These are phyloP conservation scores for Gorgonomyces haynaldii DNA, from an alignment of 192 early-diverging fungal species.

Conservation along the genomic window DNA sequence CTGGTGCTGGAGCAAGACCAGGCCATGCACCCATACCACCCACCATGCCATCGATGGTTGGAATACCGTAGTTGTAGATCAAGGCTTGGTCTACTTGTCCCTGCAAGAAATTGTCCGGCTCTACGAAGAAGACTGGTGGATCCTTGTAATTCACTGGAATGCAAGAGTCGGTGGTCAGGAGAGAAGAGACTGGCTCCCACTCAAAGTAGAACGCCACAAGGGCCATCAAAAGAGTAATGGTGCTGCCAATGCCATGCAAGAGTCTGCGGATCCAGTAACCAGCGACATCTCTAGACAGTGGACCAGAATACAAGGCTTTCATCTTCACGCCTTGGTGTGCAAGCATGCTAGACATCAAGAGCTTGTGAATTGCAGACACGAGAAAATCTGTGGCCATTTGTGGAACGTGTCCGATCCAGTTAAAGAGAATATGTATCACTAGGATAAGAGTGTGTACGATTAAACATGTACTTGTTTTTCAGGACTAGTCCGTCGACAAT, in stretches of 20 bases:
- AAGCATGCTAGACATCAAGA: neutral
- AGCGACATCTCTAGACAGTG: neutral
- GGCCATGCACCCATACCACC: constrained; percentile 5
- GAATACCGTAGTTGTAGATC: constrained; percentile 5
- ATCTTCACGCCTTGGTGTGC: neutral
- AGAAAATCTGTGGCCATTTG: neutral
- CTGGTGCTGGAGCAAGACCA: neutral
- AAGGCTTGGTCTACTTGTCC: constrained; percentile 1
- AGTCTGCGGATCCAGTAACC: neutral
- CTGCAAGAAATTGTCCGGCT: constrained; percentile 2
- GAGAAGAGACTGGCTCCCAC: neutral
- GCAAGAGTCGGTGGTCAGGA: neutral
- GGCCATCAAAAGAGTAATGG: neutral
- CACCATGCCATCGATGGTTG: neutral
- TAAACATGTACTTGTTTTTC: too few species aligned
- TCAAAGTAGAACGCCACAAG: constrained; percentile 1
- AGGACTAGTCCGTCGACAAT: too few species aligned
- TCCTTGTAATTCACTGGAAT: neutral
- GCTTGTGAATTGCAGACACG: neutral
- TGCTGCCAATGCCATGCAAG: neutral
- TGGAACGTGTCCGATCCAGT: neutral
- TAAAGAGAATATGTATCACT: constrained; percentile 2
- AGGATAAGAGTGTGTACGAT: too few species aligned
- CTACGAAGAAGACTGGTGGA: neutral
- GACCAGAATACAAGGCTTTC: neutral